phyloP scores from a whole-genome alignment of 768 basidiomycete species.

The Mycena metata region DNA sequence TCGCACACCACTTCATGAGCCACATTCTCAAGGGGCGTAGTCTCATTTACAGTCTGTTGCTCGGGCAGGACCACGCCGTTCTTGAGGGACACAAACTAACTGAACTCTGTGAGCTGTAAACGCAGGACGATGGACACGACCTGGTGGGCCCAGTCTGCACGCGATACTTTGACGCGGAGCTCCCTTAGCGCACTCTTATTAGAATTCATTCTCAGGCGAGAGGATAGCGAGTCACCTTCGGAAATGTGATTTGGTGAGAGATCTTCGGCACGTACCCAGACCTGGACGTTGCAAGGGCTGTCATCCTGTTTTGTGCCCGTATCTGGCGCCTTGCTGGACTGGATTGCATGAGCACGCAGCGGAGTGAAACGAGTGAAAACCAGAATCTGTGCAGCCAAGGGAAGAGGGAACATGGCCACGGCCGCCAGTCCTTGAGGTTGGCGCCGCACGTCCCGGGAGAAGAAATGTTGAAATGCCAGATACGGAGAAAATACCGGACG shows the following conservation, averaged over 20 bases:
- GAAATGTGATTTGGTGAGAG: slow-evolving; percentile 5
- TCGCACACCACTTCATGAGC: too few species aligned
- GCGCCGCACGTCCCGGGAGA: too few species aligned
- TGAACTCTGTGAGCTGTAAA: slow-evolving; percentile 20
- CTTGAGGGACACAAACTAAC: slow-evolving; percentile 9
- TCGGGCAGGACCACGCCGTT: background rate
- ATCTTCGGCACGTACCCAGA: slow-evolving; percentile 18
- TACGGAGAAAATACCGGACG: too few species aligned
- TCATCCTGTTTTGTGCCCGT: background rate
- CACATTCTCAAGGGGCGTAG: background rate
- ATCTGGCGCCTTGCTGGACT: too few species aligned
- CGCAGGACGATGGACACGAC: slow-evolving; percentile 18
- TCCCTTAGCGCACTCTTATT: slow-evolving; percentile 26
- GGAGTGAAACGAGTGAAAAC: too few species aligned
- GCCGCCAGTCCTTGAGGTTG: too few species aligned
- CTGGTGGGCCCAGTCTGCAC: slow-evolving; percentile 9
- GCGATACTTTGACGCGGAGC: slow-evolving; percentile 20
- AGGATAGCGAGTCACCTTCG: background rate
- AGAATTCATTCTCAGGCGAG: background rate
- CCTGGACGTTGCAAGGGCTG: background rate
- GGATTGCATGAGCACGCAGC: too few species aligned
- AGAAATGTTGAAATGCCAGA: too few species aligned
- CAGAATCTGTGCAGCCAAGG: too few species aligned
- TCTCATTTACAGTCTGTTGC: background rate
- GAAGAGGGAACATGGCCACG: too few species aligned